These are phyloP conservation scores for Cutaneotrichosporon arboriforme DNA, from an alignment of 1,284 basidiomycete species.

Conservation along the genomic window DNA sequence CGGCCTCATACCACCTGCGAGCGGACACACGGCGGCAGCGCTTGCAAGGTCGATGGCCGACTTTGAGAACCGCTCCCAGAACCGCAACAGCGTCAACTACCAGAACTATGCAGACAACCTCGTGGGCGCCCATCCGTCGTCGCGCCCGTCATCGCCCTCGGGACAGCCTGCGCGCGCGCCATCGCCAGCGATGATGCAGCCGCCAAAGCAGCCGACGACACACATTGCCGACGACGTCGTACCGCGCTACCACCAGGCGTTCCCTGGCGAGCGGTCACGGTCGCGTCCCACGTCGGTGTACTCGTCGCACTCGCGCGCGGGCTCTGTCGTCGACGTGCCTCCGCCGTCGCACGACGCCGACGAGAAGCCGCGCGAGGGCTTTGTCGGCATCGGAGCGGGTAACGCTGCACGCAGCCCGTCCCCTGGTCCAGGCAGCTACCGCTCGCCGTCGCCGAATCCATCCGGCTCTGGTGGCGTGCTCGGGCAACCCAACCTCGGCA, in stretches of 20 bases:
- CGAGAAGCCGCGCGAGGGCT: constrained; percentile 54
- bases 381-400: constrained; percentile 71
- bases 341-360: constrained; percentile 22
- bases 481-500: constrained; percentile 56
- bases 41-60: constrained; percentile 48
- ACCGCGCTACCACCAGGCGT: constrained; percentile 70
- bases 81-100: constrained; percentile 49
- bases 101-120: constrained; percentile 59
- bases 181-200: constrained; percentile 60
- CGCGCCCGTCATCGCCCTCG: constrained; percentile 64
- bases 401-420: constrained; percentile 49
- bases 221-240: constrained; percentile 68
- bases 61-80: constrained; percentile 37
- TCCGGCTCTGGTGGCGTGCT: constrained; percentile 25
- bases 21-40: constrained; percentile 48
- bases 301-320: constrained; percentile 39
- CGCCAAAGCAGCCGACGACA: constrained; percentile 53
- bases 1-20: constrained; percentile 44
- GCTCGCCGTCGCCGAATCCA: constrained; percentile 38
- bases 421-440: constrained; percentile 53
- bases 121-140: constrained; percentile 64
- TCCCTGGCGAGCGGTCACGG: constrained; percentile 73
- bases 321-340: constrained; percentile 19
- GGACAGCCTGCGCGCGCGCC: constrained; percentile 14
- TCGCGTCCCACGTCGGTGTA: constrained; percentile 48